phyloP scores from a whole-genome alignment of 2,329 filamentous ascomycete genomes.

The Fonsecaea pedrosoi region DNA sequence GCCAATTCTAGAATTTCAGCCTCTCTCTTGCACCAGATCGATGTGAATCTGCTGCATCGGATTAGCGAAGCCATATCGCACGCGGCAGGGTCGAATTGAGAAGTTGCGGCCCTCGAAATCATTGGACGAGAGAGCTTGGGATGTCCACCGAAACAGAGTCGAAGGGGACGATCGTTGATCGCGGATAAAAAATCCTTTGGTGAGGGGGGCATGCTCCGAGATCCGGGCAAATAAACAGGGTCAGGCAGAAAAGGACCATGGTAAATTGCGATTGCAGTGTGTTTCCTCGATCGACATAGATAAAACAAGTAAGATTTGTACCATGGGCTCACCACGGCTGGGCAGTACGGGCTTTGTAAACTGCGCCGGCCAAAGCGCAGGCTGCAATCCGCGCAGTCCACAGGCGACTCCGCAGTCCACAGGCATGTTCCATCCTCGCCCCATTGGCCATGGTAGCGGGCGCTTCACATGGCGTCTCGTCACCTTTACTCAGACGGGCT shows the following conservation, averaged over 20 bases:
- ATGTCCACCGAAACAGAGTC: background rate
- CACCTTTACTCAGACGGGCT: background rate
- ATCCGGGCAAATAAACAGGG: background rate
- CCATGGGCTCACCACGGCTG: background rate
- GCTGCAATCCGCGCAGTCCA: too few relatives aligned
- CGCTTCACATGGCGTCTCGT: background rate
- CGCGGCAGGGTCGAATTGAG: conserved; percentile 18
- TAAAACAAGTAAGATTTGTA: background rate
- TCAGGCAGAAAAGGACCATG: background rate
- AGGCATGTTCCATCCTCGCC: background rate
- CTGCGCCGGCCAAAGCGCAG: too few relatives aligned
- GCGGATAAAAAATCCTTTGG: conserved; percentile 7
- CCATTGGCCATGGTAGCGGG: background rate
- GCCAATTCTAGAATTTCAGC: background rate
- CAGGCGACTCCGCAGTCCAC: background rate
- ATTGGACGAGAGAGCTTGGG: conserved; percentile 7
- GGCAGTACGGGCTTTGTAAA: background rate
- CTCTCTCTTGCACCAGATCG: conserved; percentile 1
- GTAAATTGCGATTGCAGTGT: conserved; percentile 10
- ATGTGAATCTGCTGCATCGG: conserved; percentile 8
- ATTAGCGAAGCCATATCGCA: conserved; percentile 4
- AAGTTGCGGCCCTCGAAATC: conserved; percentile 14
- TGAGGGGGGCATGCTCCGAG: background rate
- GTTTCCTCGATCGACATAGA: conserved; percentile 13
- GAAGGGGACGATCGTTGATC: conserved; percentile 9